These are phyloP conservation scores for Fusarium transvaalense DNA, from an alignment of 2,329 filamentous ascomycete species.

Conservation along the genomic window DNA sequence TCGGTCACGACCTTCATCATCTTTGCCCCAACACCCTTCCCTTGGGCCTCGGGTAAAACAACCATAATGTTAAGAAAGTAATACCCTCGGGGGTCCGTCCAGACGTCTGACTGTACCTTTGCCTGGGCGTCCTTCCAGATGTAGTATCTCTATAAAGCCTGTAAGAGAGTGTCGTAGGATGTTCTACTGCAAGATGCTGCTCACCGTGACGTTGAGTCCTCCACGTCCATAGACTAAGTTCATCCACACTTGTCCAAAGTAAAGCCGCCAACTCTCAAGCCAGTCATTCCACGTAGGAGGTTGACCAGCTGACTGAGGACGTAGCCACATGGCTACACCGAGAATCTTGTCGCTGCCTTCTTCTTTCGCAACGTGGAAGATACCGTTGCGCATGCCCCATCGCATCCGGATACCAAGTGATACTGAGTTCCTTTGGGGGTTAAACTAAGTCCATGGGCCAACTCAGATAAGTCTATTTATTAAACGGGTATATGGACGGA, in stretches of 20 bases:
- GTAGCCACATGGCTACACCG: slow-evolving; percentile 80
- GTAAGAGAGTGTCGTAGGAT: not conserved
- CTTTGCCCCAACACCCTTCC: slow-evolving; percentile 73
- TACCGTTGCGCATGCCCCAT: slow-evolving; percentile 77
- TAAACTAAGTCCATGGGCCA: slow-evolving; percentile 62
- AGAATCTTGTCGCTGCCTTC: slow-evolving; percentile 66
- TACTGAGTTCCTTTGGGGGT: slow-evolving; percentile 68
- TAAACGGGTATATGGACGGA: too few relatives aligned
- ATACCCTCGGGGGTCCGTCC: slow-evolving; percentile 75
- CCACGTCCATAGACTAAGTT: slow-evolving; percentile 77
- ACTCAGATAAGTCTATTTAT: too few relatives aligned
- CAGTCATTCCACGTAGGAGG: slow-evolving; percentile 72
- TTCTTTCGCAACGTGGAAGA: slow-evolving; percentile 78
- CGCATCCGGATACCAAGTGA: slow-evolving; percentile 74
- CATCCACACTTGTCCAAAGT: slow-evolving; percentile 73
- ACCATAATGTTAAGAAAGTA: slow-evolving; percentile 84
- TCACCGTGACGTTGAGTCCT: slow-evolving; percentile 71
- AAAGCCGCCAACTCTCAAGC: slow-evolving; percentile 74
- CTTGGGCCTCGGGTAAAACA: slow-evolving; percentile 73
- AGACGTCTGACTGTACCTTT: slow-evolving; percentile 70
- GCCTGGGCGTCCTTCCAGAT: slow-evolving; percentile 78
- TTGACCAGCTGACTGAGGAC: slow-evolving; percentile 62
- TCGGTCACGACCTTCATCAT: slow-evolving; percentile 74
- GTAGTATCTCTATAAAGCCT: slow-evolving; percentile 67
- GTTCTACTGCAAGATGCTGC: fast-evolving